These are phyloP conservation scores for Globisporangium okanoganense DNA, from an alignment of 352 stramenopile species.

Conservation along the genomic window DNA sequence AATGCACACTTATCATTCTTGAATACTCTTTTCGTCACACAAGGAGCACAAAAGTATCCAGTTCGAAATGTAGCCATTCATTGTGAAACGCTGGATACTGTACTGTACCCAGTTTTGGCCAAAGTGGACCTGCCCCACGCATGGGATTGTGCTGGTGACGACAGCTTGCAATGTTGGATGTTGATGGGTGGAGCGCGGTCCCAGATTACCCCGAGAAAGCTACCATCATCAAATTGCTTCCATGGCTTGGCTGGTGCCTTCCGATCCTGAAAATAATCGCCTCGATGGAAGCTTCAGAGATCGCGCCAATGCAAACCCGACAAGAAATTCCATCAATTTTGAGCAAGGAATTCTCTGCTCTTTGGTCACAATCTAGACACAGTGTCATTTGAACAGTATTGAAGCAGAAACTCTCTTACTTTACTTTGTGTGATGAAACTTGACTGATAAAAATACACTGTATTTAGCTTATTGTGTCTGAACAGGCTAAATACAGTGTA, in stretches of 20 bases:
- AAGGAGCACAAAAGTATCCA: not conserved
- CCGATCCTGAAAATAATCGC: not conserved
- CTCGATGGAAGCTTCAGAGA: not conserved
- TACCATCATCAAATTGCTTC: not conserved
- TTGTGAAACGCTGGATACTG: not conserved
- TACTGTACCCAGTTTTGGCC: not conserved
- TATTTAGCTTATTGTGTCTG: no score
- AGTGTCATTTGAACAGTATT: no score
- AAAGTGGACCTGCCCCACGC: not conserved
- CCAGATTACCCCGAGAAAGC: not conserved
- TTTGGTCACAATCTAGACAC: not conserved
- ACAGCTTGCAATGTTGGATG: not conserved
- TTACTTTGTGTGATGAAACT: not conserved
- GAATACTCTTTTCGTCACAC: not conserved
- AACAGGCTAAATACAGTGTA: no score
- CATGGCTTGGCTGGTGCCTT: not conserved
- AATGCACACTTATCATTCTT: no score
- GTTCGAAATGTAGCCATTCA: not conserved
- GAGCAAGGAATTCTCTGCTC: not conserved
- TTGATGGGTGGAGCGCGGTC: not conserved
- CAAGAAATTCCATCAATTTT: not conserved
- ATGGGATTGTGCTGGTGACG: constrained; percentile 4
- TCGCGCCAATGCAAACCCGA: no score
- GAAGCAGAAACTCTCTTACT: not conserved
- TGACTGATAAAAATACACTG: not conserved